These are phyloP conservation scores for Withania somnifera DNA, from an alignment of 305 asterid species.

Conservation along the genomic window DNA sequence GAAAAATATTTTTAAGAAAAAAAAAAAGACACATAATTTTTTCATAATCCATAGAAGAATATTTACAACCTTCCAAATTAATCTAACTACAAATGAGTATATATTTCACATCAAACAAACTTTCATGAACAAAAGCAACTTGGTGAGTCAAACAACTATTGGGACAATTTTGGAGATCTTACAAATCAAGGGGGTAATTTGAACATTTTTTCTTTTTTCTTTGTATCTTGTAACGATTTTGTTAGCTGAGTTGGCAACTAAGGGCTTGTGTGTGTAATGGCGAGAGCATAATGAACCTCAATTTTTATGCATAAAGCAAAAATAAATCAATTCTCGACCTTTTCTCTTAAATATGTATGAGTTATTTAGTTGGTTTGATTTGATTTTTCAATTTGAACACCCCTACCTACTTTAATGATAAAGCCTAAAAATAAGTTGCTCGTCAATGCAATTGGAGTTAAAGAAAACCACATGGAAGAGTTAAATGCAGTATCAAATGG, in stretches of 20 bases:
- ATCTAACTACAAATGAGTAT: neutral
- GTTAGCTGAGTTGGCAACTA: neutral
- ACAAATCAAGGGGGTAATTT: neutral
- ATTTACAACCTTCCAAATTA: neutral
- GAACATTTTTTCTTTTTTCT: neutral
- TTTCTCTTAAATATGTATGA: neutral
- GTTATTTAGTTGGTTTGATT: neutral
- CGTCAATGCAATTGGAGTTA: neutral
- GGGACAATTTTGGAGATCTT: neutral
- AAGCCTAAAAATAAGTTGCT: neutral
- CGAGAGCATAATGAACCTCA: neutral
- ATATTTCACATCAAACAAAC: neutral
- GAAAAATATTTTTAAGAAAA: neutral
- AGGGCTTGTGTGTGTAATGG: neutral
- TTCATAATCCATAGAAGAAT: neutral
- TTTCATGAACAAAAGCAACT: neutral
- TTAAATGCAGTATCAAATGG: slow-evolving; percentile 4
- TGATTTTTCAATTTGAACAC: neutral
- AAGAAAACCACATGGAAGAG: slow-evolving; percentile 3
- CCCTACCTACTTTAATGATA: neutral
- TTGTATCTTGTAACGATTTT: neutral
- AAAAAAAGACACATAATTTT: neutral
- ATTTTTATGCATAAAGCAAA: neutral
- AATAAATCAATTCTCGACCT: neutral
- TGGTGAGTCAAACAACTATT: neutral